Base-by-base conservation (phyloP, 2,329 filamentous ascomycete genomes). In the Simplicillium aogashimaense region DNA sequence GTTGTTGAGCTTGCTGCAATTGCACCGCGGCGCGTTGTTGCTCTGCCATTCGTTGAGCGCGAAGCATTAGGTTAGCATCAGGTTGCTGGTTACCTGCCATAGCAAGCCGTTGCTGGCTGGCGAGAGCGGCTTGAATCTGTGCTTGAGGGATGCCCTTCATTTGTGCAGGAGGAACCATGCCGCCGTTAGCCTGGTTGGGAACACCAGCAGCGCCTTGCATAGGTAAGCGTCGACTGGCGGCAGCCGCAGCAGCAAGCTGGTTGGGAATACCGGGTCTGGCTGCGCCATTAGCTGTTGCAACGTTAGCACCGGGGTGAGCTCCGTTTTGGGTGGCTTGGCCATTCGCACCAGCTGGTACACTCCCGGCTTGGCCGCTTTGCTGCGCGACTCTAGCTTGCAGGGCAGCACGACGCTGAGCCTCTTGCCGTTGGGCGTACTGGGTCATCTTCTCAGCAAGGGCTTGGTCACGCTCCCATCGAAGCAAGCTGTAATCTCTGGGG, bases 391-490 rank as follows among this genome's bases (percentile, higher is more conserved):
- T 63, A 46, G 64, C 66, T 61, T 73, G 64, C 42, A 69, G 51
- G 30, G 65, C 63, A 50, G 63, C 63, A 60, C 72, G 66, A 55
- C 74, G 64, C 46, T 72, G 66, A 45, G 63, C 61, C 50, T 83
- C 71, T 56, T 84, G 79, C 42, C 82, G 75, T 48, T 71, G 68
- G 39, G 68, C 64, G 47, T 66, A 68, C 45, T 71, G 65, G 38
- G 68, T 65, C 65, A 81, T 69, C 53, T 74, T 72, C 55, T 81
- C 76, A 15, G 71, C 71, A 42, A 81, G 53, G 47, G 72, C 70
- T 54, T 89, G 72, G 51, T 97, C 90, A 35, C 86, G 78, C 55
- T 97, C 90, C 64, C 83, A 82, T 50, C 92, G 88, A 55, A 95
- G 72, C 39, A 86, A 74, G 55, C 89, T 95, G 57, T 95, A 95